A percentile compares a stretch with the other conserved stretches of the same genome.
Conservation (phyloP, 2,329 filamentous ascomycete species). For the Endoconidiophora laricicola region DNA sequence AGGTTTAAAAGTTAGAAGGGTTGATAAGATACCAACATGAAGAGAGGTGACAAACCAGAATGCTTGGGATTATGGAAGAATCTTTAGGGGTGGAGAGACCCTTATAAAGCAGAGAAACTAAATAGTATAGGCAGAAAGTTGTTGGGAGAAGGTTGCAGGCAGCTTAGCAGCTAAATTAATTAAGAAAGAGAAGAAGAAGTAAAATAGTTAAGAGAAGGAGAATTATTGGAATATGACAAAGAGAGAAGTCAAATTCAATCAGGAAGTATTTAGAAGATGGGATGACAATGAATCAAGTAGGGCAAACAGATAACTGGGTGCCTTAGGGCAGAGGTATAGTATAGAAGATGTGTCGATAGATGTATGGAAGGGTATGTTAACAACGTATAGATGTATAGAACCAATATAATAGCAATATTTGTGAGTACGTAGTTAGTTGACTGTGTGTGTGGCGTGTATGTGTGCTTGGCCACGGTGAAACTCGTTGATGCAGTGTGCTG, state of each 20-base stretch:
- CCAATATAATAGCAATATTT: background rate
- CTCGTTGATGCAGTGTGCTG: too few species aligned
- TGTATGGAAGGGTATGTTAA: background rate
- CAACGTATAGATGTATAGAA: background rate
- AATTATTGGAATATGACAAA: background rate
- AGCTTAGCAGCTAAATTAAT: background rate
- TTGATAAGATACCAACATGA: background rate
- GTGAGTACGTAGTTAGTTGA: too few species aligned
- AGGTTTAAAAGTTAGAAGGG: background rate
- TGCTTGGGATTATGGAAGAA: background rate
- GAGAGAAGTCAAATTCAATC: too few species aligned
- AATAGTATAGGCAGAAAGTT: background rate
- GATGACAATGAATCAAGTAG: background rate
- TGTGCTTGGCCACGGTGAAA: too few species aligned
- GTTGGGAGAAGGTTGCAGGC: too few species aligned
- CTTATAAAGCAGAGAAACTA: background rate
- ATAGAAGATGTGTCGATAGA: background rate
- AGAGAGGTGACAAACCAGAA: background rate
- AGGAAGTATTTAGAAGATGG: background rate
- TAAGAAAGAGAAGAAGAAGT: constrained; percentile 5
- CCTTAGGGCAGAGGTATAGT: background rate
- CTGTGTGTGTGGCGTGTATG: too few species aligned
- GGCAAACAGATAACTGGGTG: background rate
- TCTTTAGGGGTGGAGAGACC: background rate
- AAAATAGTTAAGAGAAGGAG: background rate